phyloP scores from a whole-genome alignment of 257 asterid genomes.

The Solanum bulbocastanum region DNA sequence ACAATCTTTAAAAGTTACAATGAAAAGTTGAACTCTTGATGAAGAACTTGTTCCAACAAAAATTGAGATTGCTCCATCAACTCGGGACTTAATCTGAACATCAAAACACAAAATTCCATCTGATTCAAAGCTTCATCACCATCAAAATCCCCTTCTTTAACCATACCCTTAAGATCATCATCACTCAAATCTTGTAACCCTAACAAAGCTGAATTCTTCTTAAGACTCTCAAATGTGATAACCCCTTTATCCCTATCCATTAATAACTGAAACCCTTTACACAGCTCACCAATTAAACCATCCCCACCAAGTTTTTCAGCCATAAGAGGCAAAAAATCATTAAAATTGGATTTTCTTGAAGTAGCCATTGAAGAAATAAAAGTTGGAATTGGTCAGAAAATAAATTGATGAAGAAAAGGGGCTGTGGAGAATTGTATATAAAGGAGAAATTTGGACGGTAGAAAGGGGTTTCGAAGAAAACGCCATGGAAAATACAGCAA shows the following conservation, averaged over 20 bases:
- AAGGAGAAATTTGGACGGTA: neutral
- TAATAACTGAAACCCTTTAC: conserved; percentile 40
- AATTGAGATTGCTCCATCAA: conserved; percentile 39
- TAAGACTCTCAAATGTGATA: conserved; percentile 40
- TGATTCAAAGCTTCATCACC: conserved; percentile 50
- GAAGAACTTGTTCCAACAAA: conserved; percentile 34
- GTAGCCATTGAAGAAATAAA: neutral
- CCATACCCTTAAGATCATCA: conserved; percentile 34
- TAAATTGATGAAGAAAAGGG: neutral
- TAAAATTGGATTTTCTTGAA: conserved; percentile 22
- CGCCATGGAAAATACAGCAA: neutral
- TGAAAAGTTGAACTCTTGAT: conserved; percentile 13
- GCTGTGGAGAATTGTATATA: neutral
- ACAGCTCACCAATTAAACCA: conserved; percentile 28
- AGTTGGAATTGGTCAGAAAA: neutral
- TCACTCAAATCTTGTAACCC: conserved; percentile 41
- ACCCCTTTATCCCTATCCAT: conserved; percentile 36
- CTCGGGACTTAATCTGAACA: conserved; percentile 53
- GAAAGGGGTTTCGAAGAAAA: neutral
- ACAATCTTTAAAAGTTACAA: neutral
- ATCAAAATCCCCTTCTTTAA: conserved; percentile 45
- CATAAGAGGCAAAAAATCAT: conserved; percentile 45
- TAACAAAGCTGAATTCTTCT: conserved; percentile 33
- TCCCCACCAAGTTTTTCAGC: conserved; percentile 25
- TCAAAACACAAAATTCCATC: conserved; percentile 53